Evolutionary conservation across 2,329 filamentous ascomycete species (phyloP).

Genomic region (Penicillium crustosum): DNA sequence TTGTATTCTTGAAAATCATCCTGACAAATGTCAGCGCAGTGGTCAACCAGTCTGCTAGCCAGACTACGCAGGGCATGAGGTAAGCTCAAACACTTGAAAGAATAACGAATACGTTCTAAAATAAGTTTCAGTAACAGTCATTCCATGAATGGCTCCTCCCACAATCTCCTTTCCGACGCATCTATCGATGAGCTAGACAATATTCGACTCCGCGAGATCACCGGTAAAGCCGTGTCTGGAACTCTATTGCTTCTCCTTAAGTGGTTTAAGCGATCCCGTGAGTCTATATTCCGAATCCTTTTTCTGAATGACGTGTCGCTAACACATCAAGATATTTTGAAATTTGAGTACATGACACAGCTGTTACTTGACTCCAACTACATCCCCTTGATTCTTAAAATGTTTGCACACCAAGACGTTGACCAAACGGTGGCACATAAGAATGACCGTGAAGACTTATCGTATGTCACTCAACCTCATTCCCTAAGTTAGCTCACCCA

Average conservation of each 20-base stretch:
- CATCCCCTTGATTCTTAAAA: slow-evolving; percentile 84
- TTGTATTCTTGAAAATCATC: slow-evolving; percentile 87
- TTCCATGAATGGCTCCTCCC: slow-evolving; percentile 23
- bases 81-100: slow-evolving; percentile 35
- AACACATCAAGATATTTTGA: slow-evolving; percentile 69
- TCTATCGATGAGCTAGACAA: slow-evolving; percentile 76
- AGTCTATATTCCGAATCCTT: slow-evolving; percentile 39
- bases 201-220: slow-evolving; percentile 79
- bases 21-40: slow-evolving; percentile 85
- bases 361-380: slow-evolving; percentile 94
- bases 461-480: slow-evolving; percentile 51
- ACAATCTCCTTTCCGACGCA: slow-evolving; percentile 34
- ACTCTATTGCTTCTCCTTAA: slow-evolving; percentile 85
- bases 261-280: slow-evolving; percentile 94
- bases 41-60: slow-evolving; percentile 58
- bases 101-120: slow-evolving; percentile 15
- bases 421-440: slow-evolving; percentile 85
- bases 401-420: slow-evolving; percentile 91
- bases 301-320: slow-evolving; percentile 3
- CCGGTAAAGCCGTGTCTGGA: slow-evolving; percentile 86
- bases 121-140: slow-evolving; percentile 23
- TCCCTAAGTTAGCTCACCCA: not conserved
- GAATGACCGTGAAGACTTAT: slow-evolving; percentile 77
- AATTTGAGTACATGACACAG: slow-evolving; percentile 94
- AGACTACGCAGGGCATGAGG: slow-evolving; percentile 48